Evolutionary conservation across 345 rosid genomes (phyloP).

Genomic region (Bruguiera gymnorhiza): DNA sequence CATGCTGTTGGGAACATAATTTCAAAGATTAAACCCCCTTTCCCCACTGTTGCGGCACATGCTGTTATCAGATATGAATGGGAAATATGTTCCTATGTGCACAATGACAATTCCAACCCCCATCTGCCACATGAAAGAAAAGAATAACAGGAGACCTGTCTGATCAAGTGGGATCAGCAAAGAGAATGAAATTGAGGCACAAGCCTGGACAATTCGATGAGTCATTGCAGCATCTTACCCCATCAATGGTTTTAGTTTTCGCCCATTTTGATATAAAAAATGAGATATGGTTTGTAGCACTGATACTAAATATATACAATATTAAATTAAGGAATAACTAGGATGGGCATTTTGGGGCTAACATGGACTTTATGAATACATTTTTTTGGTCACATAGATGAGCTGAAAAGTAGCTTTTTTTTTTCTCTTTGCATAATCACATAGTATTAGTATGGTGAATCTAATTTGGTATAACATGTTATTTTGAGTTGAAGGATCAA

Average conservation of each 20-base stretch:
- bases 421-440: neutral
- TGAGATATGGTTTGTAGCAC: neutral
- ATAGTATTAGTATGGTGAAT: neutral
- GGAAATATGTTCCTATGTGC: too few species aligned
- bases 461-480: constrained; percentile 15
- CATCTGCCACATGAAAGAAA: too few species aligned
- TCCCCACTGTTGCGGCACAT: neutral
- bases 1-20: constrained; percentile 86
- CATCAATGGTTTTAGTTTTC: neutral
- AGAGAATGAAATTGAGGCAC: neutral
- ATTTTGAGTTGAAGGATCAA: constrained; percentile 67
- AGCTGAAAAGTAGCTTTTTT: neutral
- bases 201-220: neutral
- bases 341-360: too few species aligned
- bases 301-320: neutral
- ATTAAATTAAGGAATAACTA: neutral
- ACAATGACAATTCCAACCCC: too few species aligned
- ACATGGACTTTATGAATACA: too few species aligned
- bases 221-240: neutral
- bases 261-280: neutral
- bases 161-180: too few species aligned
- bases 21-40: constrained; percentile 49
- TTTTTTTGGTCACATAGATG: too few species aligned
- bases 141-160: too few species aligned
- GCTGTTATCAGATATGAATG: too few species aligned